Evolutionary conservation across 192 early-diverging fungal genomes (phyloP).

Genomic region (Kappamyces sp.): DNA sequence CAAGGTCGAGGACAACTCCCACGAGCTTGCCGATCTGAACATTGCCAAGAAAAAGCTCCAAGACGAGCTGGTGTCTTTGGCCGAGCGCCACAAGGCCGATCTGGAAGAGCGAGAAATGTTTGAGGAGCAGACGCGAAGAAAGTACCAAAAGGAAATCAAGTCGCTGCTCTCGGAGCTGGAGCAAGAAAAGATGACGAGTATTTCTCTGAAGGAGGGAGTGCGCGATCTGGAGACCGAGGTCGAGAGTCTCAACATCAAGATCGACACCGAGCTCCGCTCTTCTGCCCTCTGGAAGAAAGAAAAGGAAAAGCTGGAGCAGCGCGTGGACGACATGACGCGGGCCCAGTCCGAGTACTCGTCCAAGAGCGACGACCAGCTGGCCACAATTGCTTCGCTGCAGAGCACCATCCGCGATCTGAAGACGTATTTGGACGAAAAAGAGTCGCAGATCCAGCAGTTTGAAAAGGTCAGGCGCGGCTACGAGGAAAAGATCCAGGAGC

Average conservation of each 20-base stretch:
- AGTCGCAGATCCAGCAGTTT: constrained; percentile 55
- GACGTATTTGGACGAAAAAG: constrained; percentile 58
- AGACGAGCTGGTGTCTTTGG: constrained; percentile 63
- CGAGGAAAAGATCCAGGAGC: constrained; percentile 71
- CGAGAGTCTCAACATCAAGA: constrained; percentile 50
- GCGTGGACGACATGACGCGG: constrained; percentile 64
- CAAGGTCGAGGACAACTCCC: constrained; percentile 68
- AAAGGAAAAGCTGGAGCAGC: constrained; percentile 66
- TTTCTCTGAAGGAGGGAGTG: constrained; percentile 67
- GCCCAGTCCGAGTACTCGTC: constrained; percentile 55
- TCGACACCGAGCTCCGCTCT: constrained; percentile 66
- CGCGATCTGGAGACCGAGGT: constrained; percentile 61
- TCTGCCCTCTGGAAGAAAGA: constrained; percentile 70
- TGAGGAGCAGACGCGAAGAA: constrained; percentile 68
- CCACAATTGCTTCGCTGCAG: constrained; percentile 47
- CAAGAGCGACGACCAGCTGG: constrained; percentile 57
- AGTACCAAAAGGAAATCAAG: constrained; percentile 82
- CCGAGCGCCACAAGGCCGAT: constrained; percentile 68
- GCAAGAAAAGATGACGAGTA: constrained; percentile 47
- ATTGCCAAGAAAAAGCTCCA: constrained; percentile 69
- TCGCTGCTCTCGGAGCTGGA: constrained; percentile 76
- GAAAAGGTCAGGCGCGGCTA: constrained; percentile 68
- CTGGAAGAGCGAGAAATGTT: constrained; percentile 67
- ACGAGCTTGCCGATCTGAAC: constrained; percentile 63
- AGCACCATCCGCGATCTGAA: constrained; percentile 56